phyloP scores from a whole-genome alignment of 805 yeast species.

The Cyberlindnera xishuangbannaensis region DNA sequence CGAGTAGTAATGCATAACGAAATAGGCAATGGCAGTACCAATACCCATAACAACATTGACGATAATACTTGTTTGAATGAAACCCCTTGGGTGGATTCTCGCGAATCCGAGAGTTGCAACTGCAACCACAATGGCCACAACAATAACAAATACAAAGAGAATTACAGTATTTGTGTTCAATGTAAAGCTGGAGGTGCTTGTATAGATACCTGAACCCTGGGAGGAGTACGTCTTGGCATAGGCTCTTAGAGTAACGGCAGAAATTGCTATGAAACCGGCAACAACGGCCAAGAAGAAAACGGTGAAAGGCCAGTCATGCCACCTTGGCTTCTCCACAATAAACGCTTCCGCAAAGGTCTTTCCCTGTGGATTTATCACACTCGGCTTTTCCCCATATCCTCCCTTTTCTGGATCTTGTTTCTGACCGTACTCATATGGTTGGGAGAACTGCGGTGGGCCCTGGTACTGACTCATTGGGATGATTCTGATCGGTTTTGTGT shows the following conservation, averaged over 20 bases:
- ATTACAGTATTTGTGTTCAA: constrained; percentile 72
- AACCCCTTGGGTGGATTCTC: constrained; percentile 55
- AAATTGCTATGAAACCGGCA: constrained; percentile 64
- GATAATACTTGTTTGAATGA: constrained; percentile 64
- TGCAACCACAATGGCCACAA: constrained; percentile 55
- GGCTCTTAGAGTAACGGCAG: constrained; percentile 62
- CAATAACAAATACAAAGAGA: constrained; percentile 59
- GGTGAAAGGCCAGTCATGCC: constrained; percentile 70
- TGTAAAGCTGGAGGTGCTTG: constrained; percentile 46
- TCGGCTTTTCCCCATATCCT: constrained; percentile 26
- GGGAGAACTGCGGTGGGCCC: constrained; percentile 23
- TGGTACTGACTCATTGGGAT: too few relatives aligned
- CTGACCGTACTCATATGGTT: constrained; percentile 18
- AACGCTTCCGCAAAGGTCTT: constrained; percentile 62
- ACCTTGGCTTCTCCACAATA: constrained; percentile 54
- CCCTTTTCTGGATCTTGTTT: constrained; percentile 14
- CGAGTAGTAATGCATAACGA: constrained; percentile 63
- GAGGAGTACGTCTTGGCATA: constrained; percentile 49
- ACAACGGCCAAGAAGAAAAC: constrained; percentile 44
- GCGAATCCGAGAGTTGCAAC: constrained; percentile 53
- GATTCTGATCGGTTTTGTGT: too few relatives aligned
- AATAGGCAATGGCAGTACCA: constrained; percentile 72
- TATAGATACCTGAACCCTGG: constrained; percentile 62
- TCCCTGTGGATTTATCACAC: constrained; percentile 34
- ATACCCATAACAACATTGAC: constrained; percentile 62